phyloP scores from a whole-genome alignment of 2,329 filamentous ascomycete genomes.

The Boeremia lycopersici region DNA sequence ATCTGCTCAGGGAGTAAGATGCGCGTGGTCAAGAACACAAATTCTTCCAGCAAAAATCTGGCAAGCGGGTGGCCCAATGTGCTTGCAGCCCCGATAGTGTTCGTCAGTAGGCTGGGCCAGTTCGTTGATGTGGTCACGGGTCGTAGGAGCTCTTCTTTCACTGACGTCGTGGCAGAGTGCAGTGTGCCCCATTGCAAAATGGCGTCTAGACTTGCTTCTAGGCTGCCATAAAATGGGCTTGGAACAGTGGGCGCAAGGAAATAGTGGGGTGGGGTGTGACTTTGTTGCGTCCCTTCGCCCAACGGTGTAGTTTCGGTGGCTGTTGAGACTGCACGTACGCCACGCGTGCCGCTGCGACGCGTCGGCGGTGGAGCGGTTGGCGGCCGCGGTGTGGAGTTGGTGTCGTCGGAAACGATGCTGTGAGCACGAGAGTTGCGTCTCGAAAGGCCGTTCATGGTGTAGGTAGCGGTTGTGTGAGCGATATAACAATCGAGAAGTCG shows the following conservation, averaged over 20 bases:
- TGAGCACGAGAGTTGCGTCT: slow-evolving; percentile 10
- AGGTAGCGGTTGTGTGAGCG: no score
- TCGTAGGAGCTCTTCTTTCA: slow-evolving; percentile 18
- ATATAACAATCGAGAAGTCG: neutral
- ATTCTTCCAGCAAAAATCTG: slow-evolving; percentile 19
- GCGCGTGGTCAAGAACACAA: slow-evolving; percentile 33
- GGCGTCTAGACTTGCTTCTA: slow-evolving; percentile 31
- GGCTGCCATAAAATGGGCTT: slow-evolving; percentile 29
- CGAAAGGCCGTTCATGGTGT: neutral
- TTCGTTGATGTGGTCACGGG: slow-evolving; percentile 13
- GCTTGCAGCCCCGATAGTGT: neutral
- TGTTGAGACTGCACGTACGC: neutral
- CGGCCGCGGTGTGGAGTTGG: neutral
- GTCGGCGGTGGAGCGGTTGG: neutral
- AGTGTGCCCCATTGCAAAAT: slow-evolving; percentile 21
- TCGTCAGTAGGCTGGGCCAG: slow-evolving; percentile 18
- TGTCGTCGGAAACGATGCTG: slow-evolving; percentile 12
- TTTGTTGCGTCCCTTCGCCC: neutral
- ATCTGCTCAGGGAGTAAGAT: slow-evolving; percentile 37
- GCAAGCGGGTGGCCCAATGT: neutral
- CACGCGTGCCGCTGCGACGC: neutral
- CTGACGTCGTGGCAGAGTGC: neutral
- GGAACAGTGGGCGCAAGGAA: slow-evolving; percentile 27
- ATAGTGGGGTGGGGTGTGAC: slow-evolving; percentile 20
- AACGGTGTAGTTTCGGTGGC: neutral